Base-by-base conservation (phyloP, 306 rosid genomes). In the Quercus cerris region DNA sequence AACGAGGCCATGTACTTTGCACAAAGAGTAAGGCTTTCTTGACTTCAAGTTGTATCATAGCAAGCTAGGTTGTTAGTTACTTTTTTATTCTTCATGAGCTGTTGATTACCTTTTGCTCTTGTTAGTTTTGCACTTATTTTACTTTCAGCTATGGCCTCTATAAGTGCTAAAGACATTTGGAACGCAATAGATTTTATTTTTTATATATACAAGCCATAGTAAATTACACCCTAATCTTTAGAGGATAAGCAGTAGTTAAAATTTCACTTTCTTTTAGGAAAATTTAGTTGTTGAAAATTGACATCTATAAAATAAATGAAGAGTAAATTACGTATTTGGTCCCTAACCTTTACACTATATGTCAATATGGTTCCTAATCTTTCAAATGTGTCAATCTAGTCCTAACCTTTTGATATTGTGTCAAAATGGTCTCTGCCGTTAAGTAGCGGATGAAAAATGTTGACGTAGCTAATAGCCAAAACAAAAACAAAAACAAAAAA, bases 1-100 rank as follows among this genome's bases (percentile, higher is more conserved):
- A 89, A 69, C 86, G 75, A 56, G 97, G 94, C 61, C 81, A 93
- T 49, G 85, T 90, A 75, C 98, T 95, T 85, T 87, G 89, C 49
- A 95, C 99, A 33, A 84, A 84, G 74, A 91, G 99, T 95, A 90
- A 86, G 98, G 79, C 52, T 38, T 75, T 46, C 23, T 73, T 70
- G 11, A 61, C 71, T 74, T 57, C 54, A 67, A 74, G 54, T 19
- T 41, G 28, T 30, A 54, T 54, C 38, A 17, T 25, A 58, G 15
- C 49, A 80, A 27, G 22, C 15, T 12, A 5, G n/a, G 55, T 69
- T 9, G 28, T 30, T 64, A 6, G 6, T 72, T 28, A 13, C 30
- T 59, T 17, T 15, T 64, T 55, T 35, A 49, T 76, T 64, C 78
- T 81, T 49, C 62, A 61, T 75, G 67, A 67, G 49, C 76, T 70